Percentiles rank a stretch among this genome's conserved stretches.
These are phyloP conservation scores for Cymodocea nodosa DNA, from an alignment of 116 monocot species.

Conservation along the genomic window DNA sequence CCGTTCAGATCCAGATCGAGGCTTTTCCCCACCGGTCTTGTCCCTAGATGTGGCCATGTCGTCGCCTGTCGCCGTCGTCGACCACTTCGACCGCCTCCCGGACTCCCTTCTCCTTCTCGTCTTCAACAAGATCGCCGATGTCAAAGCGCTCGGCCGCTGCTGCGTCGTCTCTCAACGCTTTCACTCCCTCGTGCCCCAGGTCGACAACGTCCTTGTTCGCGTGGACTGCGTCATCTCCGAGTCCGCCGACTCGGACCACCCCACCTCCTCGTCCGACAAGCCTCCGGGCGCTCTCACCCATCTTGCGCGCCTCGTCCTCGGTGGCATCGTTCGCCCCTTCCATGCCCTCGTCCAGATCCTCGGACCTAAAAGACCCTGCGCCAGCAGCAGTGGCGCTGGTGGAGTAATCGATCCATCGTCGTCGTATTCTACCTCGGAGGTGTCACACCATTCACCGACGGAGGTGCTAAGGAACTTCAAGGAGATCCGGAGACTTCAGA, in stretches of 20 bases:
- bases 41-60: background rate
- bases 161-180: slow-evolving; percentile 63
- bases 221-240: slow-evolving; percentile 87
- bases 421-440: slow-evolving; percentile 10
- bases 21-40: background rate
- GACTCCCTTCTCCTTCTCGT: slow-evolving; percentile 58
- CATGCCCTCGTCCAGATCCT: slow-evolving; percentile 55
- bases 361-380: slow-evolving; percentile 5
- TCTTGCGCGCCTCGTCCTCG: slow-evolving; percentile 6
- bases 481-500: slow-evolving; percentile 47
- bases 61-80: slow-evolving; percentile 1
- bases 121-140: slow-evolving; percentile 63
- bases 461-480: slow-evolving; percentile 64
- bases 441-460: slow-evolving; percentile 72
- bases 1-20: no score
- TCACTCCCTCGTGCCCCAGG: slow-evolving; percentile 44
- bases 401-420: background rate
- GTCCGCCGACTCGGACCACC: slow-evolving; percentile 6
- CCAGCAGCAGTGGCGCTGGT: background rate
- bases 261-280: slow-evolving; percentile 17
- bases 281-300: slow-evolving; percentile 12
- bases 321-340: slow-evolving; percentile 32
- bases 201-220: slow-evolving; percentile 58
- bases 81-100: slow-evolving; percentile 77
- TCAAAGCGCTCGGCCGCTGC: slow-evolving; percentile 74